Percentiles rank a stretch among this genome's conserved stretches.
These are phyloP conservation scores for Chlamydomonas incerta DNA, from an alignment of 139 green algal species.

Conservation along the genomic window DNA sequence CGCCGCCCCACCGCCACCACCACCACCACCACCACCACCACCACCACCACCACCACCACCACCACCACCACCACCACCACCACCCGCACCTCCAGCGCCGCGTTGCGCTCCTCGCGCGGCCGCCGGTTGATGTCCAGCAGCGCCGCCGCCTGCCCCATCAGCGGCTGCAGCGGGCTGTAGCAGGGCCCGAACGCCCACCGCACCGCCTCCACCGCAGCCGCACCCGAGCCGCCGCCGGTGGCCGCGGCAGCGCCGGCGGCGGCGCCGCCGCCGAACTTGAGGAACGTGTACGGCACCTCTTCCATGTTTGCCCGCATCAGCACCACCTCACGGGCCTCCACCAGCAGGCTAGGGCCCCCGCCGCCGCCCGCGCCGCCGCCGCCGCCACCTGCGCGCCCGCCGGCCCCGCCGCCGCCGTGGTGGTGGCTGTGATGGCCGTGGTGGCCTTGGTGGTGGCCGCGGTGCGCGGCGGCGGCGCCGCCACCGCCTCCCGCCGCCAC, in stretches of 20 bases:
- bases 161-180: constrained; percentile 71
- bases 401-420: background rate
- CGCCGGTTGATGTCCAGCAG: constrained; percentile 72
- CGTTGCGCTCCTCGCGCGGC: constrained; percentile 63
- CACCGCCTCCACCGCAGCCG: background rate
- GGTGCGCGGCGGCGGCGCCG: background rate
- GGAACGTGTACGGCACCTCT: constrained; percentile 77
- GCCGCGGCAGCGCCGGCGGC: background rate
- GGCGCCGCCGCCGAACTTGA: constrained; percentile 22
- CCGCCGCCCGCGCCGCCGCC: background rate
- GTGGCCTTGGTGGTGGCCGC: background rate
- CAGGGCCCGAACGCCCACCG: constrained; percentile 76
- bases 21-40: too few relatives aligned
- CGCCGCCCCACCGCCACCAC: too few relatives aligned
- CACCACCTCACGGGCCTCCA: constrained; percentile 26
- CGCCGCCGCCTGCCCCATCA: constrained; percentile 75
- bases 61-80: too few relatives aligned
- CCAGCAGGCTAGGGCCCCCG: background rate
- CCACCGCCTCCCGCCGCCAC: background rate
- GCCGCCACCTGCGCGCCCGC: too few relatives aligned
- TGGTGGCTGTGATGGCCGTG: background rate
- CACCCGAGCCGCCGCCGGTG: background rate
- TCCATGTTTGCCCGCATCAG: constrained; percentile 84
- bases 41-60: too few relatives aligned
- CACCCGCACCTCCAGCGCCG: constrained; percentile 62